phyloP scores from a whole-genome alignment of 345 rosid genomes.

The Acer yangbiense region DNA sequence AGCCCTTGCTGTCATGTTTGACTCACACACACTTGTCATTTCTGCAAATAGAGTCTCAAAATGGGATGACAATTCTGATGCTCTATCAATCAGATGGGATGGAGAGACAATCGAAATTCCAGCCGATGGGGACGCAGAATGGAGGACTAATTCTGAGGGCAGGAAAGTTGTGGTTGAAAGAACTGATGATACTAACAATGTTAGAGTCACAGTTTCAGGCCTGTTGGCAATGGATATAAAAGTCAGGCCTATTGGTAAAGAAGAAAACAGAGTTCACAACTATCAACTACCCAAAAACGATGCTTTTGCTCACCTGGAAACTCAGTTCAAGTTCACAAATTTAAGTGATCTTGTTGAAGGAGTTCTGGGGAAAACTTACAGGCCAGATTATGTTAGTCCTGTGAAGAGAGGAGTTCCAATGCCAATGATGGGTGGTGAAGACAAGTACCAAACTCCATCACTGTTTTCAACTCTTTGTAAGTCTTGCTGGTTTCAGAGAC shows the following conservation, averaged over 20 bases:
- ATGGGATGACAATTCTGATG: conserved; percentile 55
- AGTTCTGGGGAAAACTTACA: conserved; percentile 69
- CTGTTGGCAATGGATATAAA: conserved; percentile 46
- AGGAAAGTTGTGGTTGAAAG: conserved; percentile 48
- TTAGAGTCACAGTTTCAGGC: conserved; percentile 43
- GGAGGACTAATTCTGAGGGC: conserved; percentile 33
- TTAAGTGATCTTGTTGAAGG: conserved; percentile 62
- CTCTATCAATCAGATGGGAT: conserved; percentile 49
- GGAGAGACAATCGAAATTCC: conserved; percentile 44
- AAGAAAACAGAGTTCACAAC: conserved; percentile 60
- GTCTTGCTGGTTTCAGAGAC: conserved; percentile 49
- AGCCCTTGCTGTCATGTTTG: conserved; percentile 59
- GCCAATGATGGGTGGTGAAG: conserved; percentile 80
- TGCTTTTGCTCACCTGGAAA: conserved; percentile 73
- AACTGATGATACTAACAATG: conserved; percentile 51
- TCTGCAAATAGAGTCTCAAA: conserved; percentile 49
- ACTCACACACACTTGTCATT: conserved; percentile 52
- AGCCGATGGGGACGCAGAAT: conserved; percentile 41
- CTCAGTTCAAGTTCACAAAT: conserved; percentile 55
- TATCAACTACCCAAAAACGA: conserved; percentile 54
- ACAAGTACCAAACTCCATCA: conserved; percentile 60
- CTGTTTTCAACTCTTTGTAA: conserved; percentile 54
- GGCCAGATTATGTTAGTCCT: conserved; percentile 60
- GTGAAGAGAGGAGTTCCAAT: conserved; percentile 65
- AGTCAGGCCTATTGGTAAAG: conserved; percentile 57